Conservation (phyloP, 371 early-diverging fungal species). For the Globomyces sp. region DNA sequence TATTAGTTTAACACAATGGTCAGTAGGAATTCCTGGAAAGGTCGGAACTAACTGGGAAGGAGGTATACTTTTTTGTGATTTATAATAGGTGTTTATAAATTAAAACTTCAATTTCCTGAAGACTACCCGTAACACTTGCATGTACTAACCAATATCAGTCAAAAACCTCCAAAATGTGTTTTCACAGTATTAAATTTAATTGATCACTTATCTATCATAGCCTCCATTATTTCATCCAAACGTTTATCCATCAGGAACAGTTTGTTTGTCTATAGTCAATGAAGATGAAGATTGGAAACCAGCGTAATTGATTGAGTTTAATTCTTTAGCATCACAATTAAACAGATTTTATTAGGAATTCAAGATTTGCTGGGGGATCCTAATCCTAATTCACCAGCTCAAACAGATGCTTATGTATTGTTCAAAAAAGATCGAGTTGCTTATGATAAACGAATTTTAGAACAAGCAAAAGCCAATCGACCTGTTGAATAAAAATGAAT, state of each 20-base stretch:
- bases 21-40: constrained; percentile 89
- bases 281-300: constrained; percentile 98
- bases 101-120: constrained; percentile 87
- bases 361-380: constrained; percentile 96
- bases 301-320: constrained; percentile 37
- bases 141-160: constrained; percentile 24
- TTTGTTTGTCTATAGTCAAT: constrained; percentile 97
- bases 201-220: constrained; percentile 51
- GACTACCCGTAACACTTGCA: constrained; percentile 54
- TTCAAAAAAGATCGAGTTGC: constrained; percentile 61
- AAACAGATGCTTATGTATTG: constrained; percentile 87
- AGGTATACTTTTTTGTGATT: constrained; percentile 17
- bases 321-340: constrained; percentile 73
- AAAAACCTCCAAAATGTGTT: constrained; percentile 49
- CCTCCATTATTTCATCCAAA: constrained; percentile 98
- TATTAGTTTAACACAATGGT: constrained; percentile 87
- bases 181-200: neutral
- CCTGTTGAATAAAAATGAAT: constrained; percentile 8
- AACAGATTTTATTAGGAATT: constrained; percentile 80
- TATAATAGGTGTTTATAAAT: constrained; percentile 80
- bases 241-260: constrained; percentile 98
- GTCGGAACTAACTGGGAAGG: constrained; percentile 91
- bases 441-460: constrained; percentile 6
- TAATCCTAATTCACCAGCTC: constrained; percentile 95
- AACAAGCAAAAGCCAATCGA: constrained; percentile 12